Conservation (phyloP, 2,329 filamentous ascomycete genomes). For the Corinectria fuckeliana region DNA sequence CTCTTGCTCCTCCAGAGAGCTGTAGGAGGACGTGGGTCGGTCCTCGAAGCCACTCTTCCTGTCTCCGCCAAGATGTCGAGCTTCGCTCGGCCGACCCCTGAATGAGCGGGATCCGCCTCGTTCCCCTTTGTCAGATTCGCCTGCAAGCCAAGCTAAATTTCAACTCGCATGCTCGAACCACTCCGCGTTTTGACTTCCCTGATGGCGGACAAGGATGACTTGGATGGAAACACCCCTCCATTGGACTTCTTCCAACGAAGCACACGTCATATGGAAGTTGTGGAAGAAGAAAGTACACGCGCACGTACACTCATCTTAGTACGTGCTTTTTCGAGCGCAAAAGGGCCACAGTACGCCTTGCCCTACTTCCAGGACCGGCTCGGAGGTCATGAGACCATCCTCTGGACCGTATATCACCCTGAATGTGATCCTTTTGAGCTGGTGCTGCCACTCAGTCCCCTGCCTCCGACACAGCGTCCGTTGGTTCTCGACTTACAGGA, state of each 20-base stretch:
- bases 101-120: slow-evolving; percentile 1
- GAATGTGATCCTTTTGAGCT: slow-evolving; percentile 5
- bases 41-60: background rate
- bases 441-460: slow-evolving; percentile 2
- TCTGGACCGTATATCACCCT: slow-evolving; percentile 19
- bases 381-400: slow-evolving; percentile 11
- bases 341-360: slow-evolving; percentile 4
- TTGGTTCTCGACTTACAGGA: slow-evolving; percentile 10
- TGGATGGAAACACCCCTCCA: slow-evolving; percentile 3
- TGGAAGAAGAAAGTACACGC: slow-evolving; percentile 5
- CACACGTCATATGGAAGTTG: slow-evolving; percentile 6
- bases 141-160: background rate
- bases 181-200: slow-evolving; percentile 9
- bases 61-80: background rate
- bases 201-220: slow-evolving; percentile 17
- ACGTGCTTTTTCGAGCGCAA: background rate
- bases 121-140: slow-evolving; percentile 18
- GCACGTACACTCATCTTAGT: slow-evolving; percentile 4
- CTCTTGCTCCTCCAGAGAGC: background rate
- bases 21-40: slow-evolving; percentile 5
- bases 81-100: slow-evolving; percentile 8
- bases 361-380: background rate
- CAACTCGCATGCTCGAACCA: slow-evolving; percentile 19
- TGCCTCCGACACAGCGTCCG: background rate
- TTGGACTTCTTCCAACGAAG: background rate